Base-by-base conservation (phyloP, 345 rosid species). In the Gossypium longicalyx region DNA sequence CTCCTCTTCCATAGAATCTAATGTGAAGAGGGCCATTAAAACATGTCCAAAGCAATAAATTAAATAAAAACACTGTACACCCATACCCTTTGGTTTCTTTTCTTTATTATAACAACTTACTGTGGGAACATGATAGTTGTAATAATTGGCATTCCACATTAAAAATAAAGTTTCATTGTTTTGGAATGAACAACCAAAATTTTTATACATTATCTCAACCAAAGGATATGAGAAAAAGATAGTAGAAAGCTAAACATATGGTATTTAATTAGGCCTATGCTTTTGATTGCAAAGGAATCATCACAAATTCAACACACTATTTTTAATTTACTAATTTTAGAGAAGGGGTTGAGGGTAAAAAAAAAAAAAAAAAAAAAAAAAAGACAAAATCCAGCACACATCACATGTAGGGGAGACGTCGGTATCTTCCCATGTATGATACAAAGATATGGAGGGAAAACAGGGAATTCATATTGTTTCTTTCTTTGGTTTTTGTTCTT, bases 301-400 rank as follows among this genome's bases (percentile, higher is more conserved):
- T 83, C 78, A 80, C 82, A 80, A 34, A 82, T 83, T 38, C 75
- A 88, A 78, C 90, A 86, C 85, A 83, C 87, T 79, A 80, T 51
- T 80, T 80, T 75, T 20, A 47, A 86, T 76, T 73, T 63, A 82
- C 89, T 86, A 85, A 73, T 84, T 80, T 17, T 58, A 57, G 53
- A 12, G 58, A 12, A 48, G 13, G 61, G 38, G 34, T 34, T 34
- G 47, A 22, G 34, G 6, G 63, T 47, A 56, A 71, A 76, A 73
- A 80, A 59, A 47, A 61, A 61, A 61, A 65, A 77, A 71, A 80
- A 49, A 57, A 62, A 38, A 57, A 58, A 48, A 22, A 53, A 13
- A 76, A 57, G 62, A 48, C 45, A 70, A 82, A 80, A 80, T 81
- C 83, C 80, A 86, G 74, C 93, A 88, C 91, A 87, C 86, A 85